Evolutionary conservation across 2,329 filamentous ascomycete genomes (phyloP).

Genomic region (Colletotrichum brevisporum): DNA sequence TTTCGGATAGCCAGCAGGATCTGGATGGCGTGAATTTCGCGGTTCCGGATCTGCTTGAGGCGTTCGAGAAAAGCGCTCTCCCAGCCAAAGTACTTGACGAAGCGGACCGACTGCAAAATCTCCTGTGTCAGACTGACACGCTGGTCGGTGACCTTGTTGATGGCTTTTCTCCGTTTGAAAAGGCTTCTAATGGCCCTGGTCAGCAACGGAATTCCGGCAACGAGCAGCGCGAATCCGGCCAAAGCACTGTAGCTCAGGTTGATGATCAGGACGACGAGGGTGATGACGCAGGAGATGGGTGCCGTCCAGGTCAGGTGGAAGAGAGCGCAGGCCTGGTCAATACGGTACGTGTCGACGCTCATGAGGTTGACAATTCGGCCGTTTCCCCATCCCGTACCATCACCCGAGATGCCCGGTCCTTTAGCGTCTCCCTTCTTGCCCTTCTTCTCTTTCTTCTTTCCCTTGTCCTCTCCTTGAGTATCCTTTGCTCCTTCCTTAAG

Average conservation of each 20-base stretch:
- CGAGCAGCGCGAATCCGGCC: conserved; percentile 86
- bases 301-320: conserved; percentile 95
- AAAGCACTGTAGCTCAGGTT: conserved; percentile 93
- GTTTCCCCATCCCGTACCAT: conserved; percentile 90
- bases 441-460: conserved; percentile 56
- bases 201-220: conserved; percentile 83
- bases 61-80: conserved; percentile 87
- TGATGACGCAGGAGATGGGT: conserved; percentile 83
- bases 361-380: conserved; percentile 93
- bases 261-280: conserved; percentile 83
- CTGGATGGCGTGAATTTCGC: conserved; percentile 89
- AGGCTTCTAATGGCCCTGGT: conserved; percentile 83
- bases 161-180: conserved; percentile 80
- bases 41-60: conserved; percentile 78
- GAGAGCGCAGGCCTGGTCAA: conserved; percentile 89
- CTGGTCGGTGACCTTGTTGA: conserved; percentile 96
- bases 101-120: conserved; percentile 89
- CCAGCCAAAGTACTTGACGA: conserved; percentile 98
- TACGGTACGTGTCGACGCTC: conserved; percentile 94
- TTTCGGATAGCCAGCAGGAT: conserved; percentile 86
- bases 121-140: conserved; percentile 93
- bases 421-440: conserved; percentile 56
- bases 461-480: conserved; percentile 59
- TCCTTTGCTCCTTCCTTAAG: conserved; percentile 60
- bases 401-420: conserved; percentile 68